Percentiles rank a stretch among this genome's conserved stretches.
These are phyloP conservation scores for Acorus calamus DNA, from an alignment of 106 monocot genomes.

Conservation along the genomic window DNA sequence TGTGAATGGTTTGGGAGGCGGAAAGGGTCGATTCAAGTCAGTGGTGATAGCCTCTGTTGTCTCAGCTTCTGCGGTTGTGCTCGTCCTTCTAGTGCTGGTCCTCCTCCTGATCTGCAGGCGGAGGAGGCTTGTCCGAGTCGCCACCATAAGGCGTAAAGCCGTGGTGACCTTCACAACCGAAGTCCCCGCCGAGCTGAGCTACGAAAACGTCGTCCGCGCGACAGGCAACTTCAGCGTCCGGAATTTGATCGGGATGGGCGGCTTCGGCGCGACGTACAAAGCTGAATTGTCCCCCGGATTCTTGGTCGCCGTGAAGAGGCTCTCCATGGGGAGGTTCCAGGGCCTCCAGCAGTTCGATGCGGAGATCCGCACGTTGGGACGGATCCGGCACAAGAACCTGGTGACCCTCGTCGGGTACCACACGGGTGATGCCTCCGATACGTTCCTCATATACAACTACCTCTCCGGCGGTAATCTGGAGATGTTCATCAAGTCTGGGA, in stretches of 20 bases:
- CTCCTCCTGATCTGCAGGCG: slow-evolving; percentile 17
- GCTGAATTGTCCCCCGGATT: slow-evolving; percentile 50
- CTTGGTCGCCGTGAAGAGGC: slow-evolving; percentile 59
- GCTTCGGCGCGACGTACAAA: slow-evolving; percentile 68
- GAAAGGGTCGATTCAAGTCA: slow-evolving; percentile 17
- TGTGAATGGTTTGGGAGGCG: background rate
- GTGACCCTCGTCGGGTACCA: slow-evolving; percentile 63
- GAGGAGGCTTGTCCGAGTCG: slow-evolving; percentile 18
- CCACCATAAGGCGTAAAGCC: slow-evolving; percentile 28
- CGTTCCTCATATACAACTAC: slow-evolving; percentile 58
- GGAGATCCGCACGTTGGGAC: slow-evolving; percentile 56
- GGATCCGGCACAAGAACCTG: slow-evolving; percentile 51
- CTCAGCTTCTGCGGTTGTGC: slow-evolving; percentile 20
- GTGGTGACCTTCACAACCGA: slow-evolving; percentile 39
- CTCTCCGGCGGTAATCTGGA: slow-evolving; percentile 55
- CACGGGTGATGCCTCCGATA: slow-evolving; percentile 40
- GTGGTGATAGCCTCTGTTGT: slow-evolving; percentile 18
- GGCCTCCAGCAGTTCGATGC: slow-evolving; percentile 64
- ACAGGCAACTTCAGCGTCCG: slow-evolving; percentile 50
- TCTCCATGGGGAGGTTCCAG: slow-evolving; percentile 48
- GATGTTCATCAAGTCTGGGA: slow-evolving; percentile 37
- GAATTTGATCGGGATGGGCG: slow-evolving; percentile 64
- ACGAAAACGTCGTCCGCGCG: slow-evolving; percentile 36
- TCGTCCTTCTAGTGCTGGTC: slow-evolving; percentile 28
- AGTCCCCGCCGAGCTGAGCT: slow-evolving; percentile 41